Conservation (phyloP, 1,139 yeast genomes). For the Kazachstania sp. region DNA sequence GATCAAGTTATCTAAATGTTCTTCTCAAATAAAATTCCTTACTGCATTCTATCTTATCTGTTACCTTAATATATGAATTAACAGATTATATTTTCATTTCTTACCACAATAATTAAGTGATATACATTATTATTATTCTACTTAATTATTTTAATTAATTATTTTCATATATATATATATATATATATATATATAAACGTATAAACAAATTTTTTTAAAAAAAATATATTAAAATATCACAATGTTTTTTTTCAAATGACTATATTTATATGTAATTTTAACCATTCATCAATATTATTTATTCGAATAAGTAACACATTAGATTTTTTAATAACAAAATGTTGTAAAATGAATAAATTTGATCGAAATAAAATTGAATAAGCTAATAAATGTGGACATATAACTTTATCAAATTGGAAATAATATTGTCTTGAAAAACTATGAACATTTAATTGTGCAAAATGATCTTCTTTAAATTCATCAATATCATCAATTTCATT, state of each 20-base stretch:
- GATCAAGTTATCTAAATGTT: too few relatives aligned
- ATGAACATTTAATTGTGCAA: slow-evolving; percentile 23
- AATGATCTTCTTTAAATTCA: slow-evolving; percentile 20
- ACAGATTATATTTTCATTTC: not conserved
- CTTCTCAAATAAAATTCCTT: not conserved
- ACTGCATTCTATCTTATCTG: not conserved
- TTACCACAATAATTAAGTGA: not conserved
- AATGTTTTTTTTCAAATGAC: too few relatives aligned
- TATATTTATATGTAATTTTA: slow-evolving; percentile 29
- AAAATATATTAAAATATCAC: not conserved
- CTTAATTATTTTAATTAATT: not conserved
- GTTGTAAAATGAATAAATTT: slow-evolving; percentile 13
- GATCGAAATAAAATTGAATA: slow-evolving; percentile 26
- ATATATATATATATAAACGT: not conserved
- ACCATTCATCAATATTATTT: slow-evolving; percentile 29
- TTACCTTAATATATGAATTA: too few relatives aligned
- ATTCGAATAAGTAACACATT: slow-evolving; percentile 22
- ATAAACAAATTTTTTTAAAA: too few relatives aligned
- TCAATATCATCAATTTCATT: slow-evolving; percentile 15
- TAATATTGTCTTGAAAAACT: slow-evolving; percentile 23
- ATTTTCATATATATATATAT: not conserved
- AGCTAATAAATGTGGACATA: slow-evolving; percentile 30
- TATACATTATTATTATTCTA: too few relatives aligned
- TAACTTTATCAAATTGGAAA: slow-evolving; percentile 17
- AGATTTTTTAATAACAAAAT: slow-evolving; percentile 16